phyloP scores from a whole-genome alignment of 2,329 filamentous ascomycete species.

The Pseudonectria buxi region DNA sequence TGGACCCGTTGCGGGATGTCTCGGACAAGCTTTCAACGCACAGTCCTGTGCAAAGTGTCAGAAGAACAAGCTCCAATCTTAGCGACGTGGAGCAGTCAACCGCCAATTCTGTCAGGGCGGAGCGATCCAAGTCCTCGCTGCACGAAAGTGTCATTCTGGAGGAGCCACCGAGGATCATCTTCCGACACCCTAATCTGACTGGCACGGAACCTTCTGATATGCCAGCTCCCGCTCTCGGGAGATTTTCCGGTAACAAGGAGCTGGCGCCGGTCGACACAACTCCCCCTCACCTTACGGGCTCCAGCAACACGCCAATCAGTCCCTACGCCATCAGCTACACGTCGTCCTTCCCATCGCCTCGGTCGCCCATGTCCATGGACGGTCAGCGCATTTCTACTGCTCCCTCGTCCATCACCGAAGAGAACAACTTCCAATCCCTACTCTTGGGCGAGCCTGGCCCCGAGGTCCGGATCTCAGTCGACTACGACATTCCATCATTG shows the following conservation, averaged over 20 bases:
- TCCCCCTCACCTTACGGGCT: conserved; percentile 37
- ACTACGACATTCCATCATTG: conserved; percentile 62
- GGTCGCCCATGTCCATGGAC: conserved; percentile 63
- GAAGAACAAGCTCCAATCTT: conserved; percentile 40
- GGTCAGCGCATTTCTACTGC: conserved; percentile 67
- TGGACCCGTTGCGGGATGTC: conserved; percentile 17
- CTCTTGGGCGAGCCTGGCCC: conserved; percentile 68
- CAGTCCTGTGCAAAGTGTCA: conserved; percentile 22
- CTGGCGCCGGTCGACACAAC: conserved; percentile 45
- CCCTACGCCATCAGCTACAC: conserved; percentile 59
- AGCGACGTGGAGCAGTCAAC: conserved; percentile 31
- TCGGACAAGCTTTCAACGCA: conserved; percentile 17
- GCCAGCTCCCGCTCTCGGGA: conserved; percentile 39
- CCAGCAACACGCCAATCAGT: conserved; percentile 47
- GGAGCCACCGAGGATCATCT: conserved; percentile 35
- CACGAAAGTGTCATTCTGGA: conserved; percentile 46
- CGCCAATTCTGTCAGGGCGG: conserved; percentile 34
- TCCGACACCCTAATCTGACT: conserved; percentile 31
- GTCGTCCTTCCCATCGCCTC: conserved; percentile 64
- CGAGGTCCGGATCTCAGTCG: conserved; percentile 63
- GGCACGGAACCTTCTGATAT: conserved; percentile 32
- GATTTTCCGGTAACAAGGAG: conserved; percentile 36
- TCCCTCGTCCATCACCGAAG: conserved; percentile 66
- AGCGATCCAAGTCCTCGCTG: conserved; percentile 43
- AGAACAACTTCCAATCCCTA: conserved; percentile 63